Conservation (phyloP, 139 green algal species). For the Yamagishiella unicocca region DNA sequence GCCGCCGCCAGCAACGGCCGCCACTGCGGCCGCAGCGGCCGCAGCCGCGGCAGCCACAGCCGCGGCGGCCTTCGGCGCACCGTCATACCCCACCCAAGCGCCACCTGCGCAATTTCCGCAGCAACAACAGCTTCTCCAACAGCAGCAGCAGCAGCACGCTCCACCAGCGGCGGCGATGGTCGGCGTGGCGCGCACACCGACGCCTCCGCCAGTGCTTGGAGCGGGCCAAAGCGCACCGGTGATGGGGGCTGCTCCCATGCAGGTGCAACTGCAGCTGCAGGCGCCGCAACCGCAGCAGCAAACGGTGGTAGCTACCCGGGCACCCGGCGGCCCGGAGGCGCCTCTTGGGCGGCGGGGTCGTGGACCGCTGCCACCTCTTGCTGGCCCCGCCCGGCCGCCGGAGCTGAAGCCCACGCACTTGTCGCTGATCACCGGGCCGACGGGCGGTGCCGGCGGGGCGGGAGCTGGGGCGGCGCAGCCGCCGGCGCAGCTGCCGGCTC, state of each 20-base stretch:
- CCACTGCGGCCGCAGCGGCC: background rate
- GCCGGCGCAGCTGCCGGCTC: background rate
- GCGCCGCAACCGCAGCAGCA: background rate
- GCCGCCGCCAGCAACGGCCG: background rate
- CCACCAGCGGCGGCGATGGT: background rate
- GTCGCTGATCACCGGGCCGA: background rate
- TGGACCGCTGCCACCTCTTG: constrained; percentile 20
- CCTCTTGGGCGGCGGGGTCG: background rate
- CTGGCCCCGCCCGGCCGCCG: background rate
- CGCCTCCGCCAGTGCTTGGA: background rate
- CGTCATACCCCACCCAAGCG: background rate
- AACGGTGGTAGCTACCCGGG: background rate
- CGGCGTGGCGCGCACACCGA: background rate
- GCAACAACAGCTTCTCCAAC: background rate
- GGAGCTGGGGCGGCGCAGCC: background rate
- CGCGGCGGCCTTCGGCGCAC: background rate
- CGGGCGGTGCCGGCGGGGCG: constrained; percentile 2
- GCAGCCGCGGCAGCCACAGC: background rate
- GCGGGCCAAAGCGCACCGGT: background rate
- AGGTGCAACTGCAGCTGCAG: background rate
- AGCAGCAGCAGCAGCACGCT: background rate
- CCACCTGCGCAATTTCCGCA: background rate
- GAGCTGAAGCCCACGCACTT: background rate
- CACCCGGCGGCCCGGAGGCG: background rate
- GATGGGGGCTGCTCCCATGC: background rate